Evolutionary conservation across 1,139 yeast species (phyloP).

Genomic region (Hansenula lynferdii): DNA sequence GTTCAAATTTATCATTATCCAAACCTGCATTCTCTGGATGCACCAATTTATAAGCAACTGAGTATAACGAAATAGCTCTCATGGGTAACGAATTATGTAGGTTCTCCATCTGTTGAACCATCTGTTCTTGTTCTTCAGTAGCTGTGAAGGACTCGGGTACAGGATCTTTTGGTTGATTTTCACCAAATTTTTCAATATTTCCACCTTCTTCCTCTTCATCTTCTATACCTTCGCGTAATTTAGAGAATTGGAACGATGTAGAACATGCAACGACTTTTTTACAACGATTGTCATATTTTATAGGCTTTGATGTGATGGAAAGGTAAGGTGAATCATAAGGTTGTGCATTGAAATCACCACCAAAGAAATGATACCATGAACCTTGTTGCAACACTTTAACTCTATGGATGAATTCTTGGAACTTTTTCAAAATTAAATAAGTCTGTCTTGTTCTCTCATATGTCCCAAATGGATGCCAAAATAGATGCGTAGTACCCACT

Average conservation of each 20-base stretch:
- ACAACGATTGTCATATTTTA: constrained; percentile 44
- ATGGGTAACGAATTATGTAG: constrained; percentile 52
- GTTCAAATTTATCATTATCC: constrained; percentile 66
- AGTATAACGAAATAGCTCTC: constrained; percentile 69
- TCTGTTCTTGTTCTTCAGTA: constrained; percentile 39
- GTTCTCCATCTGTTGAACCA: constrained; percentile 43
- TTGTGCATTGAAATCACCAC: constrained; percentile 90
- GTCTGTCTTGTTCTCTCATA: constrained; percentile 85
- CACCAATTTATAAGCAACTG: constrained; percentile 59
- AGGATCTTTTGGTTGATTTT: constrained; percentile 53
- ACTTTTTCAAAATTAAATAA: constrained; percentile 53
- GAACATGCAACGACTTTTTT: constrained; percentile 56
- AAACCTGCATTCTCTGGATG: constrained; percentile 68
- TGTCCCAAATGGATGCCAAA: constrained; percentile 95
- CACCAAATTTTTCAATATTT: constrained; percentile 39
- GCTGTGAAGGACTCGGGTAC: constrained; percentile 48
- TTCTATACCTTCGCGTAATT: constrained; percentile 35
- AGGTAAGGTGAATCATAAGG: constrained; percentile 84
- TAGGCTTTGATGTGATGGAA: constrained; percentile 64
- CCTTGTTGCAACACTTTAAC: constrained; percentile 31
- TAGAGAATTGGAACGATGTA: constrained; percentile 50
- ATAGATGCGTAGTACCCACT: constrained; percentile 81
- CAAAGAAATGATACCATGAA: constrained; percentile 53
- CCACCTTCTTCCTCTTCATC: constrained; percentile 42
- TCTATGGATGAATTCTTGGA: constrained; percentile 46